These are phyloP conservation scores for Debaryomyces fabryi DNA, from an alignment of 1,139 yeast genomes.

Conservation along the genomic window DNA sequence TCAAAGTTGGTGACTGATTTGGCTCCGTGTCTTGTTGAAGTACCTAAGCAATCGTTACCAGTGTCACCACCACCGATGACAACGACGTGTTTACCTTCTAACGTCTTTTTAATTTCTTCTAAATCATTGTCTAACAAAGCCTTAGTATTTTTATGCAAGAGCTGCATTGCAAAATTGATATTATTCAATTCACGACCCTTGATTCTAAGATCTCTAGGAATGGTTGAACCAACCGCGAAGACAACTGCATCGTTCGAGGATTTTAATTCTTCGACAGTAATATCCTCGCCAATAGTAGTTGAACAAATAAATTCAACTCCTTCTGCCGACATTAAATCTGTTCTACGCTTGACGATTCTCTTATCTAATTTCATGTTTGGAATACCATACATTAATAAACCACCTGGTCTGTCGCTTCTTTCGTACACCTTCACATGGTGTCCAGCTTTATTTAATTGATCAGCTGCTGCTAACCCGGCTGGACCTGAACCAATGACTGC, in stretches of 20 bases:
- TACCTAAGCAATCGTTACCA: constrained; percentile 98
- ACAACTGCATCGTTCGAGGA: constrained; percentile 76
- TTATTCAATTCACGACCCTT: constrained; percentile 92
- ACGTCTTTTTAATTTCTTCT: constrained; percentile 69
- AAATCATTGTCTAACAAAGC: constrained; percentile 82
- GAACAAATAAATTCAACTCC: constrained; percentile 80
- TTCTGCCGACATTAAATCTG: constrained; percentile 87
- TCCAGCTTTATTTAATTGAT: constrained; percentile 95
- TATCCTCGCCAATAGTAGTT: constrained; percentile 82
- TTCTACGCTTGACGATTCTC: constrained; percentile 88
- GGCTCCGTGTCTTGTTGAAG: constrained; percentile 97
- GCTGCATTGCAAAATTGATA: constrained; percentile 93
- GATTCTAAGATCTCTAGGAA: constrained; percentile 91
- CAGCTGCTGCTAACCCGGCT: constrained; percentile 94
- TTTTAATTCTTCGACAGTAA: constrained; percentile 70
- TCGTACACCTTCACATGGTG: constrained; percentile 90
- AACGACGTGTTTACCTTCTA: constrained; percentile 86
- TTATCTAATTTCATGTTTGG: constrained; percentile 99
- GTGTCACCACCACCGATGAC: constrained; percentile 99
- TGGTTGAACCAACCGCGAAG: constrained; percentile 94
- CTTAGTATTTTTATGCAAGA: constrained; percentile 85
- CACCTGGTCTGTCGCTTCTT: constrained; percentile 95
- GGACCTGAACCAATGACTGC: constrained; percentile 97
- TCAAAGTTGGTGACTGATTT: constrained; percentile 95
- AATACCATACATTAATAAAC: constrained; percentile 97